phyloP scores from a whole-genome alignment of 2,329 filamentous ascomycete genomes.

The Epichloe festucae region DNA sequence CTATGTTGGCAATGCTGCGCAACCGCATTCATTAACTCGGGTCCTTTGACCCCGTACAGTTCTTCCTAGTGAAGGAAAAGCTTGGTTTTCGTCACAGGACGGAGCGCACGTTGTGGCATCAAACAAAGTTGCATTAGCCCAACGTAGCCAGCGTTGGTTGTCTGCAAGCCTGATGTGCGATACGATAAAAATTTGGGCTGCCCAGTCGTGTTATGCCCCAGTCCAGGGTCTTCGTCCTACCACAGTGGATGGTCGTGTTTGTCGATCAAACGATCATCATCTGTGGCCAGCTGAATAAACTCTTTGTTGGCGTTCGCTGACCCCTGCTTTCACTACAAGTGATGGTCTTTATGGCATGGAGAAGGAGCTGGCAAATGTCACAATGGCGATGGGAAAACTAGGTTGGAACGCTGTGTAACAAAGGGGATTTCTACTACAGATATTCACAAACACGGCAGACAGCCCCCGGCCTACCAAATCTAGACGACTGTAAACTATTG shows the following conservation, averaged over 20 bases:
- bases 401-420: conserved; percentile 11
- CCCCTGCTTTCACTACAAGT: background rate
- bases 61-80: background rate
- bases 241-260: background rate
- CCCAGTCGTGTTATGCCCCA: background rate
- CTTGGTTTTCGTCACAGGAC: background rate
- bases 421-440: conserved; percentile 30
- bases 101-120: background rate
- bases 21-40: background rate
- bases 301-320: background rate
- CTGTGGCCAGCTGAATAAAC: background rate
- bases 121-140: background rate
- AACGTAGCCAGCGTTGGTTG: background rate
- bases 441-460: conserved; percentile 28
- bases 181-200: background rate
- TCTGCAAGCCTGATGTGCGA: background rate
- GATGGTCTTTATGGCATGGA: background rate
- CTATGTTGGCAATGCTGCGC: background rate
- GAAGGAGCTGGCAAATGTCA: background rate
- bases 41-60: background rate
- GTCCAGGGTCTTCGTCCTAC: background rate
- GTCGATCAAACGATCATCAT: background rate
- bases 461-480: conserved; percentile 19
- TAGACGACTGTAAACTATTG: conserved; percentile 28
- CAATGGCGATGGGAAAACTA: background rate